Evolutionary conservation across 129 eudicot species (phyloP), one percentile per base, ranked within the genome.

Genomic region (Oenanthe sinensis): DNA sequence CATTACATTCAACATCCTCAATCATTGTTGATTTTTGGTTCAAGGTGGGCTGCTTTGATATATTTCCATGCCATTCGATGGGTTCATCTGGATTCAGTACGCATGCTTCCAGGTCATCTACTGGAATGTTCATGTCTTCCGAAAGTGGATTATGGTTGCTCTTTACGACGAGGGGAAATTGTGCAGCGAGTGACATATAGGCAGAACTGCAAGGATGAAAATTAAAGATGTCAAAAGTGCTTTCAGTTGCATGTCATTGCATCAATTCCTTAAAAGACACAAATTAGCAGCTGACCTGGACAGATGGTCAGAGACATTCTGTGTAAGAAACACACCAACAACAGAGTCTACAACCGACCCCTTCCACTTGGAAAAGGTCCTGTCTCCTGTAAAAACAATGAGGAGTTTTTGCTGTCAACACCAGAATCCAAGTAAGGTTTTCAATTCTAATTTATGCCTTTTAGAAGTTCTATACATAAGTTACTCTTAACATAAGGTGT

Each of bases 341-440:
- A 96, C 99, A 33, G 99, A 96, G 84, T 96, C 99, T 47, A 96
- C 81, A 80, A 96, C 97, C 5, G 99, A 96, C 67, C 99, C 99
- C 80, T 96, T 96, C 99, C 99, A 96, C 70, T 78, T 89, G 73
- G 97, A 88, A 79, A 96, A 96, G 47, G 97, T 97, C n/a, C 99
- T 89, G 82, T 96, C 99, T 63, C 99, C 99, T 96, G 92, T 74
- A 78, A 80, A 46, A 77, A 75, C 39, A 68, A 67, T 33, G 24
- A 26, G 24, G 48, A 44, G 6, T 78, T 37, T 63, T 30, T 44
- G 58, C 52, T 26, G 74, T 63, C 42, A 55, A 22, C 40, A 49
- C 37, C 52, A 46, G 49, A 70, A 24, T 24, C 9, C 8, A 26
- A 40, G 67, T 63, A 50, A 43, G 8, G 3, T 60, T 60, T 60